These are phyloP conservation scores for Citrus maxima DNA, from an alignment of 345 rosid species.

Conservation along the genomic window DNA sequence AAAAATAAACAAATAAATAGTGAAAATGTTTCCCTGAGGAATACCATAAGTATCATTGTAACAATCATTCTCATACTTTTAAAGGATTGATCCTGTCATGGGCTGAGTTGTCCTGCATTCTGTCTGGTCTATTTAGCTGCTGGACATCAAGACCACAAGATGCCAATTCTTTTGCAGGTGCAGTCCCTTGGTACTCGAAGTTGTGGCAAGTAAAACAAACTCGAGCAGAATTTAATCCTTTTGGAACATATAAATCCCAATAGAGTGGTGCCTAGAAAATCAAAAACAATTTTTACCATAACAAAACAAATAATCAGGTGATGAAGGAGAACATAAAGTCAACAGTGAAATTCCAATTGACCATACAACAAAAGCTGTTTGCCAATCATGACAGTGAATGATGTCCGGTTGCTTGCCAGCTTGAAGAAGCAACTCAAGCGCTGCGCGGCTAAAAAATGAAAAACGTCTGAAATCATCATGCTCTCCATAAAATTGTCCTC, in stretches of 20 bases:
- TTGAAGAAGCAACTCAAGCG: constrained; percentile 87
- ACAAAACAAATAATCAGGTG: constrained; percentile 15
- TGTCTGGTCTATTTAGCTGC: constrained; percentile 86
- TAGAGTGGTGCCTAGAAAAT: constrained; percentile 82
- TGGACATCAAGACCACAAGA: constrained; percentile 91
- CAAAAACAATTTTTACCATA: not conserved
- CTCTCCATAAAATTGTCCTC: constrained; percentile 93
- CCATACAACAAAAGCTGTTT: constrained; percentile 95
- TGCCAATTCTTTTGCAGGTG: constrained; percentile 79
- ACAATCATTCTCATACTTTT: constrained; percentile 46
- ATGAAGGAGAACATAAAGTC: constrained; percentile 5
- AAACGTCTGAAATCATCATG: constrained; percentile 92
- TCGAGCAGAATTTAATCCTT: constrained; percentile 92
- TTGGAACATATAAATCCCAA: constrained; percentile 91
- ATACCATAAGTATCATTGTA: not conserved
- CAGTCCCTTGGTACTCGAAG: constrained; percentile 95
- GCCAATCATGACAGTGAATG: constrained; percentile 99
- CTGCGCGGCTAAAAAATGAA: constrained; percentile 94
- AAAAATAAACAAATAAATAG: constrained; percentile 17
- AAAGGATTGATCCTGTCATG: constrained; percentile 81
- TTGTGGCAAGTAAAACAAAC: constrained; percentile 98
- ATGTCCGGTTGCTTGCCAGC: constrained; percentile 94
- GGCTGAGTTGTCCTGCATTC: constrained; percentile 89
- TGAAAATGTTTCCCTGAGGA: constrained; percentile 2
- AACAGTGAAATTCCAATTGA: constrained; percentile 1